These are phyloP conservation scores for Dipodascus geniculatus DNA, from an alignment of 805 yeast species.

Conservation along the genomic window DNA sequence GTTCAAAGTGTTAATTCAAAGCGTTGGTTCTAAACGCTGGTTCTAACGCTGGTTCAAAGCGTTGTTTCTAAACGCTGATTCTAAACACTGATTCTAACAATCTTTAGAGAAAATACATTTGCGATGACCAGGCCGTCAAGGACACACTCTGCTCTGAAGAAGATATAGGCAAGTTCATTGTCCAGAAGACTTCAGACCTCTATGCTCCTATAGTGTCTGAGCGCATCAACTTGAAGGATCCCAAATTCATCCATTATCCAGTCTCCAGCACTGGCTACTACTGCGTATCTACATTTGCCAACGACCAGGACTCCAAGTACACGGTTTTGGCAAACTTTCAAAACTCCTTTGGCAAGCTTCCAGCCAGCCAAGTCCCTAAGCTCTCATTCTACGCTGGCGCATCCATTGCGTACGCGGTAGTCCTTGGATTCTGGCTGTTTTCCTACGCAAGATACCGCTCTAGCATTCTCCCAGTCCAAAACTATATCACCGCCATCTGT, in stretches of 20 bases:
- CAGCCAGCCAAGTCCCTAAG: slow-evolving; percentile 87
- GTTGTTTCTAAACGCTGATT: no score
- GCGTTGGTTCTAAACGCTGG: no score
- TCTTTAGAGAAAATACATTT: slow-evolving; percentile 44
- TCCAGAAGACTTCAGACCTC: slow-evolving; percentile 32
- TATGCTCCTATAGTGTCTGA: slow-evolving; percentile 47
- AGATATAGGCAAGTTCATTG: slow-evolving; percentile 52
- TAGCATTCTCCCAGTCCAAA: slow-evolving; percentile 81
- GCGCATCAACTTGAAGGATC: slow-evolving; percentile 44
- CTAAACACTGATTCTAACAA: background rate
- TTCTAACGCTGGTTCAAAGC: no score
- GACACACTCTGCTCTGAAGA: slow-evolving; percentile 41
- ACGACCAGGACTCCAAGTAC: slow-evolving; percentile 32
- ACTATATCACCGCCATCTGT: slow-evolving; percentile 78
- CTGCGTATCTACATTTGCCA: slow-evolving; percentile 63
- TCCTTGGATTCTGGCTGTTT: slow-evolving; percentile 73
- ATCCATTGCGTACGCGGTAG: slow-evolving; percentile 72
- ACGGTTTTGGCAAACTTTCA: slow-evolving; percentile 68
- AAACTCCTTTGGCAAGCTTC: slow-evolving; percentile 81
- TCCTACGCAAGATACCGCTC: slow-evolving; percentile 76
- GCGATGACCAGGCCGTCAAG: slow-evolving; percentile 59
- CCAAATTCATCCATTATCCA: slow-evolving; percentile 48
- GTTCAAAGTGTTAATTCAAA: no score
- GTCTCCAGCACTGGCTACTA: slow-evolving; percentile 78
- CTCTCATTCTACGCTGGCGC: slow-evolving; percentile 79